Base-by-base conservation (phyloP, 2,329 filamentous ascomycete species). In the Harringtonia lauricola region DNA sequence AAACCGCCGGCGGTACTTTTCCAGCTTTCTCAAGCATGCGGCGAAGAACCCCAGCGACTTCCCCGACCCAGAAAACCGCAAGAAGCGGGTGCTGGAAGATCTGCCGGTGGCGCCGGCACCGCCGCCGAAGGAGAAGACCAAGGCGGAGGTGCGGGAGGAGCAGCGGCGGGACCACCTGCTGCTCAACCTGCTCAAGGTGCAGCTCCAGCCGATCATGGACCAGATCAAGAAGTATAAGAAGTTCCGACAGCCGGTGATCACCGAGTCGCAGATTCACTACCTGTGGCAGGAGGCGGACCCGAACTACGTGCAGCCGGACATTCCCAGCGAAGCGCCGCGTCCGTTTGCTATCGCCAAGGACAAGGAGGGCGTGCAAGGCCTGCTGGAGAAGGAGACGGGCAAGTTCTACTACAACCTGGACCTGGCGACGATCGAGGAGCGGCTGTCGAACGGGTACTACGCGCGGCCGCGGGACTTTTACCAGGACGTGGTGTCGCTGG, bases 321-420 rank as follows among this genome's bases (percentile, higher is more conserved):
- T 79, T n/a, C 58, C 61, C 26, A 59, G 59, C 14, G 76, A 81
- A 37, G 69, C 72, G 12, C 67, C 71, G 44, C 76, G 88, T 36
- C 89, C 88, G 1, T 96, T 78, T 57, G 85, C 89, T 55, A 79
- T 88, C 47, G 78, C 78, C 33, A 80, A 78, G 53, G 90, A 98
- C 59, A 80, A 81, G 49, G 76, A 92, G 50, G 89, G 84, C 9
- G 78, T 83, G 12, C 71, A 78, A 34, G 88, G 89, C 15, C 67
- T 98, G 36, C 70, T 79, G 33, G 85, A 96, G 51, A 79, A 77
- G 6, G 72, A 74, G 2, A 86, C 79, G 2, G 79, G 79, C 45
- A 95, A 92, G 60, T 92, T 89, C 60, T 96, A 82, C 61, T 96
- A 95, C 68, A 98, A 98, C 53, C 69, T 98, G 37, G 89, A 96